These are phyloP conservation scores for Cyberlindnera sargentensis DNA, from an alignment of 805 yeast genomes.

Conservation along the genomic window DNA sequence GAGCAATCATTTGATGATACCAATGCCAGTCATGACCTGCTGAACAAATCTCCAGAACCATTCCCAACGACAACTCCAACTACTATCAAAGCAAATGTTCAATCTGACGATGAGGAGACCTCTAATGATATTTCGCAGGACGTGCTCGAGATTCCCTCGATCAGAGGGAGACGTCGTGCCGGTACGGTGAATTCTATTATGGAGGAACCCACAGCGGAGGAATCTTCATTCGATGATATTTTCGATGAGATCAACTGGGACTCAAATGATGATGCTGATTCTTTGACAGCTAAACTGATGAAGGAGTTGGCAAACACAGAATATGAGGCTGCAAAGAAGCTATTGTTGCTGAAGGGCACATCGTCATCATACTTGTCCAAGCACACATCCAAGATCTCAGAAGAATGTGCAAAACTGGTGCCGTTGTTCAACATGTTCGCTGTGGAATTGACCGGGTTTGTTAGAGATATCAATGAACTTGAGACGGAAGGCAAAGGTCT, in stretches of 20 bases:
- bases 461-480: slow-evolving; percentile 61
- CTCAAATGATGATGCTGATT: slow-evolving; percentile 53
- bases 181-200: slow-evolving; percentile 27
- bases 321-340: slow-evolving; percentile 50
- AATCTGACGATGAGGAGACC: slow-evolving; percentile 17
- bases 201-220: slow-evolving; percentile 21
- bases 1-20: slow-evolving; percentile 9
- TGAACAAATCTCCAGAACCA: slow-evolving; percentile 7
- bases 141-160: slow-evolving; percentile 2
- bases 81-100: slow-evolving; percentile 7
- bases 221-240: slow-evolving; percentile 46
- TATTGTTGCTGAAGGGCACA: slow-evolving; percentile 42
- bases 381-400: slow-evolving; percentile 36
- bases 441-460: slow-evolving; percentile 56
- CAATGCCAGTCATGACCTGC: slow-evolving; percentile 5
- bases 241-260: slow-evolving; percentile 78
- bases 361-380: slow-evolving; percentile 33
- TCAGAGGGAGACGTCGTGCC: slow-evolving; percentile 17
- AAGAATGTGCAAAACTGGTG: slow-evolving; percentile 49
- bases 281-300: slow-evolving; percentile 49
- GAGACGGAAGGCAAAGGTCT: slow-evolving; percentile 75
- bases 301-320: slow-evolving; percentile 57
- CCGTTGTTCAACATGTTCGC: slow-evolving; percentile 49
- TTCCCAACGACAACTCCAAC: slow-evolving; percentile 10
- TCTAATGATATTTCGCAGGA: slow-evolving; percentile 15